phyloP scores from a whole-genome alignment of 2,329 filamentous ascomycete genomes.

The Colletotrichum tabaci region DNA sequence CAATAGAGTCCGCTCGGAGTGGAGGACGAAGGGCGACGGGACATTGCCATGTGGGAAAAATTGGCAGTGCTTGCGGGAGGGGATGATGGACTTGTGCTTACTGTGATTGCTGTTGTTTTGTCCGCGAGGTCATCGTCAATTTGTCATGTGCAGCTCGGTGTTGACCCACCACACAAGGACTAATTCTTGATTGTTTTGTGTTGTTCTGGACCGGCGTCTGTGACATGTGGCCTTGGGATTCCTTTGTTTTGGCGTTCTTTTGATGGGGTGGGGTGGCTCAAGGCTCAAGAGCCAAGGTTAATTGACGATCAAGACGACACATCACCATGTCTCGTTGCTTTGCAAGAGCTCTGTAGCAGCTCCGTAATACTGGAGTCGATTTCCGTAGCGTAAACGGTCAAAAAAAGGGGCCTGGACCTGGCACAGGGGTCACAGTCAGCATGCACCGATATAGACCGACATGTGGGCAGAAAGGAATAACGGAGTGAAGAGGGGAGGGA shows the following conservation, averaged over 20 bases:
- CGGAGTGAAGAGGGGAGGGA: neutral
- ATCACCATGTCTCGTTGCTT: conserved; percentile 31
- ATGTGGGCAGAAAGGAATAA: neutral
- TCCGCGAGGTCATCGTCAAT: conserved; percentile 33
- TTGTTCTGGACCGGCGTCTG: conserved; percentile 31
- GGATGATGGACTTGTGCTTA: neutral
- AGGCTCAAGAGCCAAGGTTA: neutral
- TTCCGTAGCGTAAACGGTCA: conserved; percentile 18
- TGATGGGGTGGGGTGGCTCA: conserved; percentile 19
- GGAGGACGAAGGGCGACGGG: conserved; percentile 16
- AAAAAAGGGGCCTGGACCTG: neutral
- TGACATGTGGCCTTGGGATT: conserved; percentile 20
- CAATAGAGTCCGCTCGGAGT: conserved; percentile 28
- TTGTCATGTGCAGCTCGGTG: conserved; percentile 27
- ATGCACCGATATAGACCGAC: too few species aligned
- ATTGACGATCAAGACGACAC: conserved; percentile 39
- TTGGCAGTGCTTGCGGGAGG: neutral
- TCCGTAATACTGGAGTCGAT: conserved; percentile 25
- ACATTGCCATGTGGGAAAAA: conserved; percentile 23
- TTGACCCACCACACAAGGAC: neutral
- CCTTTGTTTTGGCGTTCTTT: conserved; percentile 22
- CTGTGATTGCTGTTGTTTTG: neutral
- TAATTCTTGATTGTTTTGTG: conserved; percentile 18
- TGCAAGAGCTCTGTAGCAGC: conserved; percentile 24
- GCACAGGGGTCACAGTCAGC: too few species aligned